phyloP scores from a whole-genome alignment of 331 rosid genomes.

The Malus hybrid region DNA sequence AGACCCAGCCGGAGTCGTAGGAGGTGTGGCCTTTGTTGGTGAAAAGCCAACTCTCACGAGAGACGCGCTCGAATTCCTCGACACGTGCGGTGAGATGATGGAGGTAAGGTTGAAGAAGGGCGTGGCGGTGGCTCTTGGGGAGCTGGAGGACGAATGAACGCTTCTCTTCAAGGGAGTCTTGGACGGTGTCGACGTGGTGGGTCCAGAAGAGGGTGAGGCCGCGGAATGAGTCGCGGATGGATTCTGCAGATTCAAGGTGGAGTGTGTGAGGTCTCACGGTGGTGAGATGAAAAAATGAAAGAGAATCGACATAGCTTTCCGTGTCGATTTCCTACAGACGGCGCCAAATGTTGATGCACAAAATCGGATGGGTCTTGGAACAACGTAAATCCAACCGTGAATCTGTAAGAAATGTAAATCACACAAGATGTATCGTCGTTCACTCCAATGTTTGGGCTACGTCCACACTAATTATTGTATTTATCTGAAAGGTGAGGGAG shows the following conservation, averaged over 20 bases:
- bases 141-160: constrained; percentile 72
- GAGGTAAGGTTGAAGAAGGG: constrained; percentile 54
- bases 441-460: too few relatives aligned
- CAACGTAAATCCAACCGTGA: too few relatives aligned
- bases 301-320: too few relatives aligned
- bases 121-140: constrained; percentile 65
- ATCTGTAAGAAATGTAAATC: too few relatives aligned
- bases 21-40: constrained; percentile 68
- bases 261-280: too few relatives aligned
- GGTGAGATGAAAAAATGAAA: too few relatives aligned
- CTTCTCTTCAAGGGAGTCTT: constrained; percentile 74
- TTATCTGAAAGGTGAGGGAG: too few relatives aligned
- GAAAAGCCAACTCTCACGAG: constrained; percentile 67
- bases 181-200: constrained; percentile 77
- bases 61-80: constrained; percentile 66
- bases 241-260: neutral
- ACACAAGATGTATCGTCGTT: too few relatives aligned
- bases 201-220: constrained; percentile 62
- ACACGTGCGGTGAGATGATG: constrained; percentile 55
- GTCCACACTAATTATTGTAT: too few relatives aligned
- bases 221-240: constrained; percentile 50
- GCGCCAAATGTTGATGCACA: too few relatives aligned
- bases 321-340: too few relatives aligned
- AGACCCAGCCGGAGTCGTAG: constrained; percentile 82
- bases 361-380: too few relatives aligned